A percentile compares a stretch with the other conserved stretches of the same genome.
These are phyloP conservation scores for Phytophthora europaea DNA, from an alignment of 352 stramenopile species.

Conservation along the genomic window DNA sequence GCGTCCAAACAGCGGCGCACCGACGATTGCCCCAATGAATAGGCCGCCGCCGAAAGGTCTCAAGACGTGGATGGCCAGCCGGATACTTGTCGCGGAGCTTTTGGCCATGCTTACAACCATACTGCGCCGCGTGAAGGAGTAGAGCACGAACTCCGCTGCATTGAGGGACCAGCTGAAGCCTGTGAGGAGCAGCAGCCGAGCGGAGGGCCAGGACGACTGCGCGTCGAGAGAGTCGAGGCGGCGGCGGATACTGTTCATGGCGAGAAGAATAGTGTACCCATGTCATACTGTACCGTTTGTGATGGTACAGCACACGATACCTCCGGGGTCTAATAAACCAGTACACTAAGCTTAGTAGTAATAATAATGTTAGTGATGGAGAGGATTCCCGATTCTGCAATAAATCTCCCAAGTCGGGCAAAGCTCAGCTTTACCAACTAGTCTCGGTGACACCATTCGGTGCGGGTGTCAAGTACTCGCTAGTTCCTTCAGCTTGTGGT, in stretches of 20 bases:
- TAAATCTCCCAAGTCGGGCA: too few relatives aligned
- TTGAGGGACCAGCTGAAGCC: slow-evolving; percentile 46
- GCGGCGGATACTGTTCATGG: slow-evolving; percentile 1
- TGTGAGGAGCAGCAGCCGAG: slow-evolving; percentile 40
- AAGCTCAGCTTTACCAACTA: too few relatives aligned
- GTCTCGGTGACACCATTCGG: too few relatives aligned
- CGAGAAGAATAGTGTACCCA: too few relatives aligned
- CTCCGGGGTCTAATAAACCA: too few relatives aligned
- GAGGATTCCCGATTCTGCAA: too few relatives aligned
- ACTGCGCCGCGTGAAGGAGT: slow-evolving; percentile 36
- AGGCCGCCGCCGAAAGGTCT: slow-evolving; percentile 27
- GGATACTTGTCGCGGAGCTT: slow-evolving; percentile 11
- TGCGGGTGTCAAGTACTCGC: not conserved
- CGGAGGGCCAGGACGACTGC: slow-evolving; percentile 21
- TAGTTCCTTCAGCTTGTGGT: not conserved
- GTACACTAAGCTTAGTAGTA: too few relatives aligned
- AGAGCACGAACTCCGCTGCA: slow-evolving; percentile 45
- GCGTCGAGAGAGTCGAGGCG: slow-evolving; percentile 4
- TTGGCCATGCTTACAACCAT: slow-evolving; percentile 16
- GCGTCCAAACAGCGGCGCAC: slow-evolving; percentile 38
- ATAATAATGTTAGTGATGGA: too few relatives aligned
- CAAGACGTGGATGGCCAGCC: slow-evolving; percentile 26
- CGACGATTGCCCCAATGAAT: slow-evolving; percentile 29
- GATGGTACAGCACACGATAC: too few relatives aligned
- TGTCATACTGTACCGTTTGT: too few relatives aligned